Percentiles rank a stretch among this genome's conserved stretches.
Conservation (phyloP, 2,329 filamentous ascomycete genomes). For the Fusarium kyushuense region DNA sequence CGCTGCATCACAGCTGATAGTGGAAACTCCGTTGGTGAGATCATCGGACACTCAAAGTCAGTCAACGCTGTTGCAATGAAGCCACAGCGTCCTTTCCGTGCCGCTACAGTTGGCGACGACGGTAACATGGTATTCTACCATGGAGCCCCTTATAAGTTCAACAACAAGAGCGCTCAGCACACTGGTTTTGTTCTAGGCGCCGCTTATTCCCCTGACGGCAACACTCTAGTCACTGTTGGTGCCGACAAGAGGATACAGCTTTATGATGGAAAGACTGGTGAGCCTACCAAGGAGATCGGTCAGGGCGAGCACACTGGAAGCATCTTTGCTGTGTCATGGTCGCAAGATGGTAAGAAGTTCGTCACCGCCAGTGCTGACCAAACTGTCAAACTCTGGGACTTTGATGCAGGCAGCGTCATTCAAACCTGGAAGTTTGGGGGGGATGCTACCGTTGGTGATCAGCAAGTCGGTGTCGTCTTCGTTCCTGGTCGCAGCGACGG, state of each 20-base stretch:
- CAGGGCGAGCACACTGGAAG: slow-evolving; percentile 91
- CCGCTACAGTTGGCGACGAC: slow-evolving; percentile 92
- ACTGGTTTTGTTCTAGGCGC: slow-evolving; percentile 90
- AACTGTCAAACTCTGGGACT: slow-evolving; percentile 95
- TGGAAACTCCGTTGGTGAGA: slow-evolving; percentile 95
- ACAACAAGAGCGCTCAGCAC: slow-evolving; percentile 83
- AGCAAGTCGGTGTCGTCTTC: slow-evolving; percentile 96
- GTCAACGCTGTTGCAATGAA: slow-evolving; percentile 93
- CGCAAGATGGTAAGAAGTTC: slow-evolving; percentile 84
- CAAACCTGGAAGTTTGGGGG: slow-evolving; percentile 91
- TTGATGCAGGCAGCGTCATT: slow-evolving; percentile 78
- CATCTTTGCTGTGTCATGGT: slow-evolving; percentile 93
- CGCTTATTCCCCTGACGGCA: slow-evolving; percentile 91
- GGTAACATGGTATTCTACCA: slow-evolving; percentile 91
- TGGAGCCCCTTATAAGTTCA: slow-evolving; percentile 96
- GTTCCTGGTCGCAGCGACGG: slow-evolving; percentile 84
- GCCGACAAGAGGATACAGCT: slow-evolving; percentile 94
- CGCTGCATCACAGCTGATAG: slow-evolving; percentile 96
- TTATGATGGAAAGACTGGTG: slow-evolving; percentile 96
- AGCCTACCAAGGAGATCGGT: slow-evolving; percentile 80
- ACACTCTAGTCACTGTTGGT: slow-evolving; percentile 84
- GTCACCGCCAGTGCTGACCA: slow-evolving; percentile 95
- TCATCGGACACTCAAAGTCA: slow-evolving; percentile 88
- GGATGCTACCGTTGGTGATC: slow-evolving; percentile 79
- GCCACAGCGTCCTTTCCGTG: slow-evolving; percentile 88